A percentile compares a stretch with the other conserved stretches of the same genome.
phyloP scores from a whole-genome alignment of 371 early-diverging fungal species.

The Actinomucor elegans region DNA sequence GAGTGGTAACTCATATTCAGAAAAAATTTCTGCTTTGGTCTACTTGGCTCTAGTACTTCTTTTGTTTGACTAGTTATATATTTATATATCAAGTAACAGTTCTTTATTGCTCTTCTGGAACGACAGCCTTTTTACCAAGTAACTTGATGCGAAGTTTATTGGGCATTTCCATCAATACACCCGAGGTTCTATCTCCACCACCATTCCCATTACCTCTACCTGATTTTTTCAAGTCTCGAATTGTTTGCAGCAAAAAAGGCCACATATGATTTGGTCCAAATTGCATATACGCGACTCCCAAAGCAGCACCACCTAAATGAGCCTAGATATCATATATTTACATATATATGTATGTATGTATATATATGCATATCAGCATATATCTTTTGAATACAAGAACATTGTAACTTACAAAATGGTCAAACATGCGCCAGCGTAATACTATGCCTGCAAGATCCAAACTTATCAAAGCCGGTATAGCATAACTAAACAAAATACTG shows the following conservation, averaged over 20 bases:
- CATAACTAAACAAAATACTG: slow-evolving; percentile 20
- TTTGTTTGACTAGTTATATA: too few relatives aligned
- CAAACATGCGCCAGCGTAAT: slow-evolving; percentile 58
- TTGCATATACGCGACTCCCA: slow-evolving; percentile 49
- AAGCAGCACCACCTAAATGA: slow-evolving; percentile 58
- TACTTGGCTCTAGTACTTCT: too few relatives aligned
- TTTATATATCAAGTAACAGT: too few relatives aligned
- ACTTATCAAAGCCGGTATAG: slow-evolving; percentile 55
- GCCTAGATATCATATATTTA: slow-evolving; percentile 31
- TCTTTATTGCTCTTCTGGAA: slow-evolving; percentile 7
- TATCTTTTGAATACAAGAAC: too few relatives aligned
- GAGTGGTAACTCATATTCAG: too few relatives aligned
- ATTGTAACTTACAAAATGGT: slow-evolving; percentile 60
- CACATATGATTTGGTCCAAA: slow-evolving; percentile 52
- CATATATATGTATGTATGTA: neutral
- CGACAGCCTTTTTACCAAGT: slow-evolving; percentile 5
- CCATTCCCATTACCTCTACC: slow-evolving; percentile 2
- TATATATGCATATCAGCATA: neutral
- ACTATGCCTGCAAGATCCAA: slow-evolving; percentile 63
- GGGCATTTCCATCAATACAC: slow-evolving; percentile 13
- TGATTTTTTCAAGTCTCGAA: slow-evolving; percentile 13
- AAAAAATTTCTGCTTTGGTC: too few relatives aligned
- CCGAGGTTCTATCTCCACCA: slow-evolving; percentile 1
- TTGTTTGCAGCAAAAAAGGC: slow-evolving; percentile 31
- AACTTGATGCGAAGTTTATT: neutral